Evolutionary conservation across 129 eudicot species (phyloP).

Genomic region (Dittrichia graveolens): DNA sequence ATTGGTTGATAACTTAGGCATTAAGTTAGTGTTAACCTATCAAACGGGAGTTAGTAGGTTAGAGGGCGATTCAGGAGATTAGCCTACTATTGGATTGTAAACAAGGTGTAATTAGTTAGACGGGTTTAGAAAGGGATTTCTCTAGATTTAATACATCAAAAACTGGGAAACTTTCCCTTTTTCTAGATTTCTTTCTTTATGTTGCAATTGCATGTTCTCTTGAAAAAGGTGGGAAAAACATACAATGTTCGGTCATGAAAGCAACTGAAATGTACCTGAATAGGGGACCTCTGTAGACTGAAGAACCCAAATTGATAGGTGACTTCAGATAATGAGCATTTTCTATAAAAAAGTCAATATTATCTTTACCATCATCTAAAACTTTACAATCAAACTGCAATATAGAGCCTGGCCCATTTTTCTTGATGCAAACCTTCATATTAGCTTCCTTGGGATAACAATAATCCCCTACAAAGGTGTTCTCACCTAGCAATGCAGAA

Average conservation of each 20-base stretch:
- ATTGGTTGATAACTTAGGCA: too few relatives aligned
- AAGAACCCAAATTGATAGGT: conserved; percentile 42
- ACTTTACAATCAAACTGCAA: conserved; percentile 82
- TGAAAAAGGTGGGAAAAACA: too few relatives aligned
- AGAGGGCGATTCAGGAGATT: too few relatives aligned
- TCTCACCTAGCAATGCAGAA: conserved; percentile 74
- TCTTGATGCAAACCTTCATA: conserved; percentile 78
- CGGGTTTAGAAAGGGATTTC: too few relatives aligned
- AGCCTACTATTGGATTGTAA: too few relatives aligned
- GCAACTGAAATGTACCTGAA: conserved; percentile 57
- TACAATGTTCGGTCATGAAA: background rate
- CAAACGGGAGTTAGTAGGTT: too few relatives aligned
- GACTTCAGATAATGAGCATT: conserved; percentile 54
- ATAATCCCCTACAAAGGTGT: conserved; percentile 43
- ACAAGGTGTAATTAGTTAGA: too few relatives aligned
- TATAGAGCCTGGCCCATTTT: conserved; percentile 68
- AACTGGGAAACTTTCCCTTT: too few relatives aligned
- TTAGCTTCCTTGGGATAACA: conserved; percentile 53
- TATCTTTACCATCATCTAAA: conserved; percentile 39
- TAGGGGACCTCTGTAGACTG: conserved; percentile 60
- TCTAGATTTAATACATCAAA: too few relatives aligned
- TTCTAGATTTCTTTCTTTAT: too few relatives aligned
- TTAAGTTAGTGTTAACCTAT: too few relatives aligned
- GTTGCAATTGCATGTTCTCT: too few relatives aligned
- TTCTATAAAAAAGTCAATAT: conserved; percentile 48